Percentiles rank a stretch among this genome's conserved stretches.
phyloP scores from a whole-genome alignment of 2,329 filamentous ascomycete species.

The Verticillium nonalfalfae region DNA sequence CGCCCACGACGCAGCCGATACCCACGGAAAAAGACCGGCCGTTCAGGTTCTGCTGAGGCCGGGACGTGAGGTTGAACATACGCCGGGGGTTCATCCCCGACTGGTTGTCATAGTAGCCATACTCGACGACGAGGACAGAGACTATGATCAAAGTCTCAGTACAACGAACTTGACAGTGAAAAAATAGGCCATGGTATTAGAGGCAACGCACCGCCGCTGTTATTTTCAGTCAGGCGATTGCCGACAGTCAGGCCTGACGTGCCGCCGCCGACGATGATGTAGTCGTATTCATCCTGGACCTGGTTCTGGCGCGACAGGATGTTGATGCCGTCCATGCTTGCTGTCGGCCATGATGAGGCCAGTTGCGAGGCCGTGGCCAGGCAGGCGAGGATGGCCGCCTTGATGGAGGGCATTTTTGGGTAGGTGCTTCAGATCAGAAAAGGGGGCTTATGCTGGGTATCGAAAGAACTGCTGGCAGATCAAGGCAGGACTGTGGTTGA shows the following conservation, averaged over 20 bases:
- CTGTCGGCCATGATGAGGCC: constrained; percentile 4
- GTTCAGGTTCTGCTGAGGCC: constrained; percentile 19
- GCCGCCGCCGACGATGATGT: constrained; percentile 34
- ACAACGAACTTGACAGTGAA: constrained; percentile 9
- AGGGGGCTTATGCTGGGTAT: background rate
- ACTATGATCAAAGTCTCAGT: constrained; percentile 15
- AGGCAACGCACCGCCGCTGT: constrained; percentile 6
- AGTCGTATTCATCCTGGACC: constrained; percentile 14
- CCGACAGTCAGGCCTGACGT: constrained; percentile 34
- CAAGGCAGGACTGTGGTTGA: no score
- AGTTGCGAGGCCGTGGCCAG: background rate
- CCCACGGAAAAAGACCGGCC: constrained; percentile 17
- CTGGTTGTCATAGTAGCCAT: constrained; percentile 12
- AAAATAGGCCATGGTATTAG: no score
- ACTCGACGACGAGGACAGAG: constrained; percentile 10
- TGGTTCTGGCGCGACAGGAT: constrained; percentile 8
- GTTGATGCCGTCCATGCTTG: constrained; percentile 3
- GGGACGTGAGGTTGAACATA: constrained; percentile 22
- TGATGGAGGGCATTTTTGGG: constrained; percentile 4
- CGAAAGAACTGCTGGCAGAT: no score
- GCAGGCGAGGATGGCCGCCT: background rate
- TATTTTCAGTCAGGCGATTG: constrained; percentile 26
- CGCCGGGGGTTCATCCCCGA: constrained; percentile 13
- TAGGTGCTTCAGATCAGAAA: background rate
- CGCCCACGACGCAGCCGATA: constrained; percentile 28